Conservation (phyloP, 305 asterid species). For the Ilex paraguariensis region DNA sequence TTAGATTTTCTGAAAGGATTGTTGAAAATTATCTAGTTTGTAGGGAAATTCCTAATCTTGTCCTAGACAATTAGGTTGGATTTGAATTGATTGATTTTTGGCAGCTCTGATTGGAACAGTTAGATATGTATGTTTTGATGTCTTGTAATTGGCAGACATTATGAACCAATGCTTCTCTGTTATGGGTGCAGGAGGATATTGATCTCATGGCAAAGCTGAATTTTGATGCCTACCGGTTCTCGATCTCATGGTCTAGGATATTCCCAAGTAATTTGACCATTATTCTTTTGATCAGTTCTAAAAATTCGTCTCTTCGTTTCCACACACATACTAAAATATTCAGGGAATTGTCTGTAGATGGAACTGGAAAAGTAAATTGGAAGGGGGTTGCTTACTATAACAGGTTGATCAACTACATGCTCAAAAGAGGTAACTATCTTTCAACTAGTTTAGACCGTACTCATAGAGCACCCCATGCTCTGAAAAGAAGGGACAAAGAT, state of each 20-base stretch:
- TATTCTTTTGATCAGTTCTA: not conserved
- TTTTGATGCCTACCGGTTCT: conserved; percentile 91
- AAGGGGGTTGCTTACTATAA: conserved; percentile 92
- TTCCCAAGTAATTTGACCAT: conserved; percentile 62
- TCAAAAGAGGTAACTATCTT: conserved; percentile 42
- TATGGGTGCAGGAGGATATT: conserved; percentile 60
- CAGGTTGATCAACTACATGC: conserved; percentile 76
- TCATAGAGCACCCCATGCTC: no score
- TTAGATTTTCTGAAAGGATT: no score
- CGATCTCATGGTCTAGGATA: conserved; percentile 93
- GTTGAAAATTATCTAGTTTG: no score
- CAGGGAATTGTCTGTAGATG: conserved; percentile 40
- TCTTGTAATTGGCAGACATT: no score
- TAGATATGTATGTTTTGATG: no score
- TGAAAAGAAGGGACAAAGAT: no score
- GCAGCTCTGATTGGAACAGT: no score
- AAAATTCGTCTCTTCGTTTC: not conserved
- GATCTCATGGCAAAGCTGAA: conserved; percentile 71
- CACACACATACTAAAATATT: not conserved
- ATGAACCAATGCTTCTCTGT: not conserved
- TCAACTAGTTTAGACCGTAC: no score
- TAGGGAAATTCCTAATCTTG: no score
- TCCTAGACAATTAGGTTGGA: no score
- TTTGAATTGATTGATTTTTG: no score
- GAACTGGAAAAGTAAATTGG: conserved; percentile 71